Percentiles rank a stretch among this genome's conserved stretches.
phyloP scores from a whole-genome alignment of 2,329 filamentous ascomycete species.

The Aspergillus intermedius region DNA sequence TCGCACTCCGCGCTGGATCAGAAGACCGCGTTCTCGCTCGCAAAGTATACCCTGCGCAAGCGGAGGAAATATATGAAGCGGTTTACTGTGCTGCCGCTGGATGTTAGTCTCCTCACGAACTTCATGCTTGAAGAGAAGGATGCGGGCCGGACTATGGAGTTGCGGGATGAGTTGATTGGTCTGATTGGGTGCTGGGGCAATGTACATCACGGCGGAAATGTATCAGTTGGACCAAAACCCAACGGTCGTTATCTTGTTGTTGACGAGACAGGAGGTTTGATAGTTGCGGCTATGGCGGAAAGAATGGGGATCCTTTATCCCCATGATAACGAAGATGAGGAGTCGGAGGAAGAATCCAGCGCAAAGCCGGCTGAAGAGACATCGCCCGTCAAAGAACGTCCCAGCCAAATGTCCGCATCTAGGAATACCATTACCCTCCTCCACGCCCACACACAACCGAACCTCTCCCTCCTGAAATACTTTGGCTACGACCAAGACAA shows the following conservation, averaged over 20 bases:
- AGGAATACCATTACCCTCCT: constrained; percentile 54
- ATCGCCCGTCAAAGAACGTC: constrained; percentile 19
- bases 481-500: constrained; percentile 74
- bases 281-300: constrained; percentile 80
- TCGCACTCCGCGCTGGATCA: constrained; percentile 86
- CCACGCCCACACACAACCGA: constrained; percentile 69
- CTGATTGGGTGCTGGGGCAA: constrained; percentile 85
- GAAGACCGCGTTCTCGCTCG: constrained; percentile 87
- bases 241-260: constrained; percentile 71
- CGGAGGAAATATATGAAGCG: constrained; percentile 86
- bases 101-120: constrained; percentile 67
- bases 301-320: constrained; percentile 74
- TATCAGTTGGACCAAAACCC: constrained; percentile 21
- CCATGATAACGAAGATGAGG: constrained; percentile 21
- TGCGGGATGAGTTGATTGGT: constrained; percentile 76
- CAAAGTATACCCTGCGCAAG: constrained; percentile 94
- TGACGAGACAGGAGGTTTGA: constrained; percentile 77
- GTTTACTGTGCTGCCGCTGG: constrained; percentile 78
- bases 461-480: constrained; percentile 79
- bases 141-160: constrained; percentile 70
- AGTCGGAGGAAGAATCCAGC: constrained; percentile 14
- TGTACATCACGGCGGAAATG: constrained; percentile 63
- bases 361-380: background rate
- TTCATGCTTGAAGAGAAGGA: constrained; percentile 78
- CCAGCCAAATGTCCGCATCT: constrained; percentile 36